Base-by-base conservation (phyloP, 805 yeast genomes). In the Teunomyces barrocoloradensis region DNA sequence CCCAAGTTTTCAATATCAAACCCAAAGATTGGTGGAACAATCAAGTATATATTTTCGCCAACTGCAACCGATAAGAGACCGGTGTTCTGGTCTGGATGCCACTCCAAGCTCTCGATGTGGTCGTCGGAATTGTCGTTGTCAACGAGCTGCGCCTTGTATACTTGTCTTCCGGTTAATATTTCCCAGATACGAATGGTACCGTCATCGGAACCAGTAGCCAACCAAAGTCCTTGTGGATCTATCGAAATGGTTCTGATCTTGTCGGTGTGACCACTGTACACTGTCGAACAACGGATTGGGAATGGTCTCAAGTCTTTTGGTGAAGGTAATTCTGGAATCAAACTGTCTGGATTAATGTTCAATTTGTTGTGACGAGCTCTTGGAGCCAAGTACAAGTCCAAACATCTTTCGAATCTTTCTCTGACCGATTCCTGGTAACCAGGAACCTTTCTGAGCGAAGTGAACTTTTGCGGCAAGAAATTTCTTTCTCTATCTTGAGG, bases 151-250 rank as follows among this genome's bases (percentile, higher is more conserved):
- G 79, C 73, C 51, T 81, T 80, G 77, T 81, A 88, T 44, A 92
- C 88, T 73, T 92, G 95, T 69, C 99, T 84, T 41, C 99, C 99
- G 4, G 97, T 89, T 50, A 90, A 71, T 15, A 90, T 84, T 71
- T 94, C 99, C 98, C 99, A 94, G n/a, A 94, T 78, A 57, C 97
- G 80, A 5, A 94, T 91, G 13, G 91, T 80, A 46, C 98, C 98
- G 64, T 94, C 99, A 64, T 94, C 98, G 13, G 96, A 87, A 49
- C 97, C 99, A 3, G 99, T 94, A 17, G 99, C 99, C 47, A 94
- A 74, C 94, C 96, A 94, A 57, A 86, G 75, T 4, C 99, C 99
- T 28, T 83, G 75, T 43, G 96, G 96, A 63, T 92, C 96, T 42
- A 92, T 79, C 6, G 91, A 81, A 25, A 94, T 61, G 2, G 92